Base-by-base conservation (phyloP, 768 basidiomycete genomes). In the Wakefieldia striispora region DNA sequence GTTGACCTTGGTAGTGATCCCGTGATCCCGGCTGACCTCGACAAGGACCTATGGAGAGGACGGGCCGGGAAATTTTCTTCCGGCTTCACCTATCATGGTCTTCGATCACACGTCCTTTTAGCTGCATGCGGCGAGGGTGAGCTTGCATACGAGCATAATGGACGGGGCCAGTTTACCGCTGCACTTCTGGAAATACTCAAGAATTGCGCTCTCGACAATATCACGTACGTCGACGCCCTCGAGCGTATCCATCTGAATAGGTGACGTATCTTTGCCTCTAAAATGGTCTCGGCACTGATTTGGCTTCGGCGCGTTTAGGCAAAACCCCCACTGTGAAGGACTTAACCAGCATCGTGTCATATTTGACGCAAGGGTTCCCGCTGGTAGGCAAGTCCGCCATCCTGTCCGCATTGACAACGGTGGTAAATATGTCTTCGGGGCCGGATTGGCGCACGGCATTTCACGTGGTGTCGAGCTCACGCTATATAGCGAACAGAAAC, bases 81-180 rank as follows among this genome's bases (percentile, higher is more conserved):
- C 23, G 59, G 60, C 12, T 67, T 69, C 29, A 44, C 51, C 1
- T 57, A 64, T 35, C 58, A 60, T 38, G 66, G 64, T 34, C 60
- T 68, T 34, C 61, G 57, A 1, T 75, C 74, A 0, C 73, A 75
- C 52, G 65, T 77, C 19, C 65, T 77, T 3, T 58, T 76, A 14
- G 75, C 76, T 4, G 75, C 76, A 1, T 76, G 76, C 47, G 63
- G 71, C 2, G 56, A 65, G 6, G 60, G 67, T 1, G 67, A 75
- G 40, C 36, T 54, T 0, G 74, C 75, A 3, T 53, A 49, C 14
- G 67, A 70, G 46, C 12, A 42, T 21, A 16, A 50, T 2, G 58
- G 55, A 0, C 56, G 44, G 2, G 67, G 67, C 7, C 52, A 45
- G 11, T 70, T 70, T 47, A 68, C 67, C 0, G 26, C 35, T 6